Conservation (phyloP, 2,329 filamentous ascomycete genomes). For the Ceratocystis smalleyi region DNA sequence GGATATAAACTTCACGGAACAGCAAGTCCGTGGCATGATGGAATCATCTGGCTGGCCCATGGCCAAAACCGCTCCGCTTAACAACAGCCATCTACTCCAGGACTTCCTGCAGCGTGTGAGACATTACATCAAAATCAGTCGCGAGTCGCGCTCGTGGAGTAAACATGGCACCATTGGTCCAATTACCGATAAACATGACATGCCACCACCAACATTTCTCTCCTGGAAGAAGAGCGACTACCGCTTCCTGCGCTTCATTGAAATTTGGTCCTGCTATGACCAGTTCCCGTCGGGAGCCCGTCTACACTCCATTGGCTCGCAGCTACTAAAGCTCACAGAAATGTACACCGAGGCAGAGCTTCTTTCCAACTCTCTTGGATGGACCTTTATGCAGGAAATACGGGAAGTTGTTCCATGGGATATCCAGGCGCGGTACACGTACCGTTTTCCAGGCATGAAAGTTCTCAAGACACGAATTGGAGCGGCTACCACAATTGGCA, state of each 20-base stretch:
- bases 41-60: constrained; percentile 14
- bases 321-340: constrained; percentile 45
- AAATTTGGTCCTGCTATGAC: constrained; percentile 47
- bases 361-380: constrained; percentile 34
- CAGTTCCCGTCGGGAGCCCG: constrained; percentile 37
- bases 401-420: constrained; percentile 58
- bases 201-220: background rate
- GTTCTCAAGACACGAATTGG: constrained; percentile 16
- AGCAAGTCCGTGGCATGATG: constrained; percentile 22
- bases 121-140: constrained; percentile 35
- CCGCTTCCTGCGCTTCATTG: constrained; percentile 50
- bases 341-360: constrained; percentile 40
- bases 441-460: constrained; percentile 35
- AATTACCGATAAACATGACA: background rate
- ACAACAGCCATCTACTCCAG: constrained; percentile 21
- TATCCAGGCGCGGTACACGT: constrained; percentile 46
- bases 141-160: constrained; percentile 34
- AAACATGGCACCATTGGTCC: constrained; percentile 33
- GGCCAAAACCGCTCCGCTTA: constrained; percentile 17
- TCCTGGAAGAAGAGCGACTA: constrained; percentile 36
- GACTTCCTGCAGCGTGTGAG: constrained; percentile 37
- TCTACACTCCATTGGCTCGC: constrained; percentile 45
- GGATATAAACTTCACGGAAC: constrained; percentile 23
- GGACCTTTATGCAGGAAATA: constrained; percentile 60
- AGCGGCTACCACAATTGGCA: background rate